Conservation (phyloP, 2,329 filamentous ascomycete genomes). For the Penicillium sp. region DNA sequence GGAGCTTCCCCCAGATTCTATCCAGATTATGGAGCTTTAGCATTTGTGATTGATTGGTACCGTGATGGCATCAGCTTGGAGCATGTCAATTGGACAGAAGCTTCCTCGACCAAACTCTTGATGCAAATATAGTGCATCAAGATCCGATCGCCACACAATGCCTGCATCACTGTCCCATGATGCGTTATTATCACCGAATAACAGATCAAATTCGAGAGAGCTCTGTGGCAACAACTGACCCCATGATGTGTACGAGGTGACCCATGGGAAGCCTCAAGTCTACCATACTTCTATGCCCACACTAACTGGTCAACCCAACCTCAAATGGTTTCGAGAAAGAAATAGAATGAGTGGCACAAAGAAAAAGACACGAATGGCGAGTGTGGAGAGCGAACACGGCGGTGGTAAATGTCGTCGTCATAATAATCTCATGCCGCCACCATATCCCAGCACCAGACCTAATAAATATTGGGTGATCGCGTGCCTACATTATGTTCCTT, state of each 20-base stretch:
- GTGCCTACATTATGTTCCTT: background rate
- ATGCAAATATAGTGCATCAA: conserved; percentile 36
- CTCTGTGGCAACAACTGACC: conserved; percentile 8
- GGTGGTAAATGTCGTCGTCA: conserved; percentile 30
- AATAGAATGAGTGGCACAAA: conserved; percentile 16
- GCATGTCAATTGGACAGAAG: conserved; percentile 26
- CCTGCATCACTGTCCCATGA: background rate
- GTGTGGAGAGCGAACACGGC: conserved; percentile 9
- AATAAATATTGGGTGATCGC: conserved; percentile 15
- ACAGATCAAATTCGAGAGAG: background rate
- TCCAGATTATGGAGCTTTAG: background rate
- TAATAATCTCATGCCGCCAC: conserved; percentile 30
- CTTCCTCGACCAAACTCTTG: conserved; percentile 29
- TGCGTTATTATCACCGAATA: background rate
- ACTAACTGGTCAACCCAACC: conserved; percentile 6
- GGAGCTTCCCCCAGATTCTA: background rate
- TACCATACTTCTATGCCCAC: background rate
- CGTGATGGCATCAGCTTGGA: background rate
- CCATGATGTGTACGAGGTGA: conserved; percentile 1
- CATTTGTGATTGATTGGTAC: background rate
- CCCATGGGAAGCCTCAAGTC: conserved; percentile 4
- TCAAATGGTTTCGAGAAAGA: conserved; percentile 7
- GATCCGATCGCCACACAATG: background rate
- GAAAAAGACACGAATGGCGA: conserved; percentile 10
- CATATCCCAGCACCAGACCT: conserved; percentile 11